Evolutionary conservation across 2,329 filamentous ascomycete species (phyloP).

Genomic region (Talaromyces sp.): DNA sequence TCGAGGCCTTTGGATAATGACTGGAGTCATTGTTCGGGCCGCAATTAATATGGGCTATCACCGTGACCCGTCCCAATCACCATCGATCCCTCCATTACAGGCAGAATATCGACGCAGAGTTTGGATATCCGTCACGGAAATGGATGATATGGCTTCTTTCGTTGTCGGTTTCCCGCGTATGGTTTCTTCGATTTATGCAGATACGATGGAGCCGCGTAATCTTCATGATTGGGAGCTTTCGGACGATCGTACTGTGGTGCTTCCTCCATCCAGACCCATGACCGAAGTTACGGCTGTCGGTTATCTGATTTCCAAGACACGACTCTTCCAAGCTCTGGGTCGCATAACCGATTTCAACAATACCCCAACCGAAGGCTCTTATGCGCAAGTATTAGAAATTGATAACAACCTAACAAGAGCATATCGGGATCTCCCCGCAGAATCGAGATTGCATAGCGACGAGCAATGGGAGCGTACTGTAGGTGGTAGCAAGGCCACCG

Average conservation of each 20-base stretch:
- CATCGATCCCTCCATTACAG: conserved; percentile 55
- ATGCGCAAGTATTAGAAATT: conserved; percentile 59
- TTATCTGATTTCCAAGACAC: conserved; percentile 46
- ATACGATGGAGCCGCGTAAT: conserved; percentile 58
- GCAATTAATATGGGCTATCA: conserved; percentile 65
- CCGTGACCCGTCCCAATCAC: conserved; percentile 49
- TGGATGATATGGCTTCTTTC: conserved; percentile 61
- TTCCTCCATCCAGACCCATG: conserved; percentile 55
- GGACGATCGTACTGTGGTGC: conserved; percentile 46
- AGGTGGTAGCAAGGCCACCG: conserved; percentile 1
- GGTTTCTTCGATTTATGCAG: conserved; percentile 58
- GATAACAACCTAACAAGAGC: conserved; percentile 54
- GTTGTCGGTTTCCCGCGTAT: conserved; percentile 64
- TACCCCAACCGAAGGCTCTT: conserved; percentile 38
- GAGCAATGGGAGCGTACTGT: background rate
- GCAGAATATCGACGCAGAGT: conserved; percentile 53
- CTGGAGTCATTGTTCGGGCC: conserved; percentile 55
- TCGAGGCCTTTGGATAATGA: conserved; percentile 55
- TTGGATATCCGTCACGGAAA: conserved; percentile 49
- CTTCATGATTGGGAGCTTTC: conserved; percentile 62
- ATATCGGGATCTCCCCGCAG: conserved; percentile 65
- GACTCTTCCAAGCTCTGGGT: conserved; percentile 40
- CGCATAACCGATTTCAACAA: conserved; percentile 41
- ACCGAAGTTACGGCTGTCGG: conserved; percentile 54
- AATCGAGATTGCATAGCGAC: conserved; percentile 36